A percentile compares a stretch with the other conserved stretches of the same genome.
Conservation (phyloP, 176 grass and related monocot genomes). For the Themeda triandra region DNA sequence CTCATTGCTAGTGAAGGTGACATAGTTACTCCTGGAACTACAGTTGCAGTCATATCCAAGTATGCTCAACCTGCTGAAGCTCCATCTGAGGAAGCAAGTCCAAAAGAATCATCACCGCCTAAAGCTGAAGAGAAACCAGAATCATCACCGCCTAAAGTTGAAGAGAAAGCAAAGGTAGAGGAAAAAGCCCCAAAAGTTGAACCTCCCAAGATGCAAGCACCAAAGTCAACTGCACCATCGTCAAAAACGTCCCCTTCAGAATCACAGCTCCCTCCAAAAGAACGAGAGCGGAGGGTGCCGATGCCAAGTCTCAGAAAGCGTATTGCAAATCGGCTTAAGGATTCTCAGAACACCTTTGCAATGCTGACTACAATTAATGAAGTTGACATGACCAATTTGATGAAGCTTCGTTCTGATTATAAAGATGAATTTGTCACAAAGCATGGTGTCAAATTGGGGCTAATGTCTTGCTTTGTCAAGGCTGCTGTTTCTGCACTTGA, state of each 20-base stretch:
- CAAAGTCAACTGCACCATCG: conserved; percentile 34
- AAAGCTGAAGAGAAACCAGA: conserved; percentile 36
- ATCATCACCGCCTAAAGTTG: no score
- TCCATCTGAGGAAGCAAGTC: conserved; percentile 75
- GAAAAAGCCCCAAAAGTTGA: conserved; percentile 51
- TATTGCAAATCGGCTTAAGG: conserved; percentile 93
- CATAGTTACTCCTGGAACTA: conserved; percentile 90
- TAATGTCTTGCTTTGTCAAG: conserved; percentile 98
- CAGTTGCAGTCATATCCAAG: conserved; percentile 93
- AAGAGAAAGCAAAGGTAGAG: conserved; percentile 25
- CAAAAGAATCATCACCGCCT: conserved; percentile 53
- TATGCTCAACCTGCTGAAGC: conserved; percentile 67
- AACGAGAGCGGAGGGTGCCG: conserved; percentile 82
- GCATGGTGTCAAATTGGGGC: conserved; percentile 92
- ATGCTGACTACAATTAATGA: conserved; percentile 97
- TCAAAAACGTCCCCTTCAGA: conserved; percentile 69
- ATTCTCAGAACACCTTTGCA: conserved; percentile 99
- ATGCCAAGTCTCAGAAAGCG: conserved; percentile 97
- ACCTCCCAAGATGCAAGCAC: conserved; percentile 41
- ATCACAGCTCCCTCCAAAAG: conserved; percentile 95
- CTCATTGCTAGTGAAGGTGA: conserved; percentile 86
- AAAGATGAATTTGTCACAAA: conserved; percentile 91
- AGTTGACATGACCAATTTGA: conserved; percentile 99
- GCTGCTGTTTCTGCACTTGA: conserved; percentile 87
- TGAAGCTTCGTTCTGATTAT: conserved; percentile 96